Evolutionary conservation across 257 asterid species (phyloP), one percentile per base, ranked within the genome.

Genomic region (Plantago elongata): DNA sequence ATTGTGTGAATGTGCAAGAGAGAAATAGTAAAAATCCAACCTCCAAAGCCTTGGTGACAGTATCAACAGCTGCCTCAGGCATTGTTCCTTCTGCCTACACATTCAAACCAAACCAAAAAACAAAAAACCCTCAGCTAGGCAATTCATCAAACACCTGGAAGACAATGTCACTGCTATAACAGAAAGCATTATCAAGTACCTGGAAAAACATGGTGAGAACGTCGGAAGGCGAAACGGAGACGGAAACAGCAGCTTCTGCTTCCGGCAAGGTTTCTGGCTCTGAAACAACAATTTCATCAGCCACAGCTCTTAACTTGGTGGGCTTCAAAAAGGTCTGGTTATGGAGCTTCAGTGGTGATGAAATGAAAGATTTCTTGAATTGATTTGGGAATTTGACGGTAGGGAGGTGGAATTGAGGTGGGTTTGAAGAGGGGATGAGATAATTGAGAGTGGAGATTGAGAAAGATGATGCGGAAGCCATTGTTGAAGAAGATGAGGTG

Each of bases 81-180:
- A 90, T 81, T 43, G 90, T 75, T 54, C 97, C 95, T 76, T 89
- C 95, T 18, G 95, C 95, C 96, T 90, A 70, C 75, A 68, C 46
- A 73, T 66, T 61, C 18, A 50, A 58, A 57, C 14, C 54, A 49
- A 29, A 44, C 38, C 13, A 22, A 22, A 22, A 22, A 22, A 22
- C 27, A 22, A 34, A 34, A 34, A 5, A 34, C 0, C 11, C 47
- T 67, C 67, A 56, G 7, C n/a, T 9, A 67, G 62, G 38, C 82
- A 79, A 13, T 68, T 58, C 66, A 66, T 47, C 78, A 51, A 75
- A 75, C 77, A 69, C 2, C 8, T 72, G 13, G 8, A 7, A 11
- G 22, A 14, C 57, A 65, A 34, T 22, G 48, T 55, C 15, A 9
- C n/a, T n/a, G n/a, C n/a, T n/a, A n/a, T n/a, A n/a, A n/a, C 47